These are phyloP conservation scores for Lodderomyces pseudojiufengensis DNA, from an alignment of 1,139 yeast species.

Conservation along the genomic window DNA sequence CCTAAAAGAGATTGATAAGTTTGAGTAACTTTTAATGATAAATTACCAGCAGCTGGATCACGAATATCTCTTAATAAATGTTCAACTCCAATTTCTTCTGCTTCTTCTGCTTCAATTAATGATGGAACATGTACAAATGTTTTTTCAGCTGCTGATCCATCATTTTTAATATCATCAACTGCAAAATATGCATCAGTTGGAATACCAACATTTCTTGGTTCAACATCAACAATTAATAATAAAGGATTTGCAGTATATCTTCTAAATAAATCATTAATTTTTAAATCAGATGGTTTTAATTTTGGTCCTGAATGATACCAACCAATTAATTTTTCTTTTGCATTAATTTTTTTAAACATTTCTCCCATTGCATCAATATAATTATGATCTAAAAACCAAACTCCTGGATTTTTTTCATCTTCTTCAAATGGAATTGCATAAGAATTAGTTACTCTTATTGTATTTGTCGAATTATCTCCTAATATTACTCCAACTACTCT, in stretches of 20 bases:
- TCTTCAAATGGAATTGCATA: constrained; percentile 96
- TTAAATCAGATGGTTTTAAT: constrained; percentile 79
- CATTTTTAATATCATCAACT: constrained; percentile 92
- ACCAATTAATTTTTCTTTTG: constrained; percentile 91
- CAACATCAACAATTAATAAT: constrained; percentile 86
- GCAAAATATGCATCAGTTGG: constrained; percentile 97
- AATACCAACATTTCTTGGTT: constrained; percentile 75
- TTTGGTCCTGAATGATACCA: constrained; percentile 99
- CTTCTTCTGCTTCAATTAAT: constrained; percentile 94
- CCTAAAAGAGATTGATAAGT: constrained; percentile 89
- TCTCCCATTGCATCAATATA: constrained; percentile 95
- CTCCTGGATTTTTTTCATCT: constrained; percentile 87
- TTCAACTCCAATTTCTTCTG: constrained; percentile 98
- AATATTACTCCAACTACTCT: constrained; percentile 92
- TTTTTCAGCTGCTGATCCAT: constrained; percentile 91
- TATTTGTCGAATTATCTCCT: constrained; percentile 67
- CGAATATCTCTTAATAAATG: constrained; percentile 90
- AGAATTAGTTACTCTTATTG: constrained; percentile 66
- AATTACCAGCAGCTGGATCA: constrained; percentile 94
- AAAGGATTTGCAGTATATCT: constrained; percentile 81
- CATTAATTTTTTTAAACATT: constrained; percentile 96
- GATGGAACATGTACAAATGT: constrained; percentile 94
- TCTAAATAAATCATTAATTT: constrained; percentile 85
- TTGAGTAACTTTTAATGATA: constrained; percentile 81
- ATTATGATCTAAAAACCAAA: constrained; percentile 97